Percentiles rank a stretch among this genome's conserved stretches.
phyloP scores from a whole-genome alignment of 1,284 basidiomycete species.

The Chalciporus sp. region DNA sequence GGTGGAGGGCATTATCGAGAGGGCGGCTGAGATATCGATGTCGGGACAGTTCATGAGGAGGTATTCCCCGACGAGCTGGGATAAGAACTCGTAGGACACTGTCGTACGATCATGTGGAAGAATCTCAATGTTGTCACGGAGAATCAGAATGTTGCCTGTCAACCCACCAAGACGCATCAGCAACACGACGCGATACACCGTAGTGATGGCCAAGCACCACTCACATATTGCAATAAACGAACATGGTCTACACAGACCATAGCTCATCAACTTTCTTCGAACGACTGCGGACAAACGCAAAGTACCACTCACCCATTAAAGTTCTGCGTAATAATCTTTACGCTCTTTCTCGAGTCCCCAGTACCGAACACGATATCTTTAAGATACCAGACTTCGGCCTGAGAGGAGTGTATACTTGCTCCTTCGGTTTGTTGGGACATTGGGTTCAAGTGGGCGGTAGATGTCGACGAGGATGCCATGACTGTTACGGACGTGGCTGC shows the following conservation, averaged over 20 bases:
- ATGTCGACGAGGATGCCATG: not conserved
- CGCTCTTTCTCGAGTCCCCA: conserved; percentile 35
- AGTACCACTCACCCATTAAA: conserved; percentile 63
- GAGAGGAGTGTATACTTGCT: conserved; percentile 37
- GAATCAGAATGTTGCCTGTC: conserved; percentile 80
- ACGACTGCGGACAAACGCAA: not conserved
- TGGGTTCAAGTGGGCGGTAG: not conserved
- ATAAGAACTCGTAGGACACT: conserved; percentile 84
- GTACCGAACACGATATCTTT: conserved; percentile 65
- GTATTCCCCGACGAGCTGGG: conserved; percentile 82
- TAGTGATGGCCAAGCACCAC: conserved; percentile 33
- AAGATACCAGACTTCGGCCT: conserved; percentile 77
- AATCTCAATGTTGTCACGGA: conserved; percentile 76
- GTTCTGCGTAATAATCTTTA: conserved; percentile 82
- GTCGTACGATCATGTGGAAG: conserved; percentile 61
- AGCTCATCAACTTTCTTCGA: not conserved
- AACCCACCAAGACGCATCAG: not conserved
- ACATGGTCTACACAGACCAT: conserved; percentile 64
- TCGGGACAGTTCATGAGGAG: conserved; percentile 67
- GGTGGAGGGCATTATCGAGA: conserved; percentile 82
- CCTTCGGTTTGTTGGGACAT: conserved; percentile 5
- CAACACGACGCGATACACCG: conserved; percentile 3
- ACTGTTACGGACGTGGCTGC: not conserved
- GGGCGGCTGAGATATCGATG: conserved; percentile 75
- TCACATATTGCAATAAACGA: conserved; percentile 87